A percentile compares a stretch with the other conserved stretches of the same genome.
phyloP scores from a whole-genome alignment of 768 basidiomycete genomes.

The Leucocoprinus birnbaumii region DNA sequence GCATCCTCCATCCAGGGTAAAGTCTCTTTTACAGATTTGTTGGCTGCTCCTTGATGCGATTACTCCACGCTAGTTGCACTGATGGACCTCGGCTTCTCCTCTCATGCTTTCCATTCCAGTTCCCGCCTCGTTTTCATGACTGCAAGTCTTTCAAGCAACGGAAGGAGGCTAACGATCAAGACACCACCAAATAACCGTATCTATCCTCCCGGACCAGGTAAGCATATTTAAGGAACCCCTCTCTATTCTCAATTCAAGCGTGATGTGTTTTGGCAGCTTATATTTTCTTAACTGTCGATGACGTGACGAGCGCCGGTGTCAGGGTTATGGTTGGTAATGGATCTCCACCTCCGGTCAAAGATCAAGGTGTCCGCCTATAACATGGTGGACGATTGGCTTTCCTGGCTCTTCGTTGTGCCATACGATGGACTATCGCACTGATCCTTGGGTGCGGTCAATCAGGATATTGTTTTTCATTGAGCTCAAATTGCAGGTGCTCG shows the following conservation, averaged over 20 bases:
- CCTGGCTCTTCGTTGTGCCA: too few species aligned
- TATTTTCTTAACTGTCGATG: slow-evolving; percentile 28
- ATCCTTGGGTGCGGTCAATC: too few species aligned
- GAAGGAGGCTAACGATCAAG: slow-evolving; percentile 28
- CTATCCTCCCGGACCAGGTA: slow-evolving; percentile 39
- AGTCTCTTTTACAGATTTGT: neutral
- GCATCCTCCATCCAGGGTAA: slow-evolving; percentile 29
- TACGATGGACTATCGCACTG: too few species aligned
- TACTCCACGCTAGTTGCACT: slow-evolving; percentile 26
- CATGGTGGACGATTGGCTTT: too few species aligned
- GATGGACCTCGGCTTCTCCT: slow-evolving; percentile 39
- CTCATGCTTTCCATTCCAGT: slow-evolving; percentile 39
- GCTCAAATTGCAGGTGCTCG: too few species aligned
- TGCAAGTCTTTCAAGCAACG: slow-evolving; percentile 27
- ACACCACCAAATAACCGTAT: slow-evolving; percentile 34
- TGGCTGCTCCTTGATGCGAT: neutral
- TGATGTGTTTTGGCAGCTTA: slow-evolving; percentile 18
- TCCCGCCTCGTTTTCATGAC: slow-evolving; percentile 34
- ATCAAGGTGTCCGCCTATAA: slow-evolving; percentile 23
- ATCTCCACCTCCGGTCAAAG: slow-evolving; percentile 32
- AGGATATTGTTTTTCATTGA: too few species aligned
- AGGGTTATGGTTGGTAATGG: slow-evolving; percentile 39
- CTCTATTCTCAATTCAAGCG: neutral
- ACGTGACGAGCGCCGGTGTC: slow-evolving; percentile 33
- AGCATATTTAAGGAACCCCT: neutral